phyloP scores from a whole-genome alignment of 768 basidiomycete species.

The Tremella yokohamensis region DNA sequence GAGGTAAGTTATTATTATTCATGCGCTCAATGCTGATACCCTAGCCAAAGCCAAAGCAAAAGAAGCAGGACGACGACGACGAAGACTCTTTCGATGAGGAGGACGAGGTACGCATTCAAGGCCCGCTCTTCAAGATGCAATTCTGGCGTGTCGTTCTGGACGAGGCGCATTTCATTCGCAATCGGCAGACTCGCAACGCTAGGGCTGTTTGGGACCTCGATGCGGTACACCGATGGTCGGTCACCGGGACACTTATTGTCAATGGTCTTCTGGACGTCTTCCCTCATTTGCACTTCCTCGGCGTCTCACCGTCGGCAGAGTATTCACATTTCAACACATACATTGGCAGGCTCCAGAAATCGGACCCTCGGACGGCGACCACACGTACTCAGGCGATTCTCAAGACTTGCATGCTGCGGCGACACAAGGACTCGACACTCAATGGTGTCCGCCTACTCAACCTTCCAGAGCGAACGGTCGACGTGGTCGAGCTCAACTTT shows the following conservation, averaged over 20 bases:
- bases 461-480: constrained; percentile 60
- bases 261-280: constrained; percentile 62
- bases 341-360: constrained; percentile 48
- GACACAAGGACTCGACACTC: constrained; percentile 65
- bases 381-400: constrained; percentile 57
- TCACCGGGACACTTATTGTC: constrained; percentile 64
- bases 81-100: constrained; percentile 30
- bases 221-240: constrained; percentile 56
- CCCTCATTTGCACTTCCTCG: constrained; percentile 53
- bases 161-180: constrained; percentile 59
- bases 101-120: constrained; percentile 48
- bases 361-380: constrained; percentile 58
- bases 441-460: constrained; percentile 69
- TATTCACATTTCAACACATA: constrained; percentile 62
- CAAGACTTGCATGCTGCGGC: constrained; percentile 58
- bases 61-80: constrained; percentile 56
- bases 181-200: constrained; percentile 39
- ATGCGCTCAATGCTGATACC: not conserved
- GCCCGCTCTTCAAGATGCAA: constrained; percentile 60
- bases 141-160: constrained; percentile 73
- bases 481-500: constrained; percentile 60
- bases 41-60: constrained; percentile 24
- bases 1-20: constrained; percentile 35
- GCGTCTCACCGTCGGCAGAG: constrained; percentile 55
- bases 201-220: constrained; percentile 51